These are phyloP conservation scores for Solanum hybrid DNA, from an alignment of 305 asterid genomes.

Conservation along the genomic window DNA sequence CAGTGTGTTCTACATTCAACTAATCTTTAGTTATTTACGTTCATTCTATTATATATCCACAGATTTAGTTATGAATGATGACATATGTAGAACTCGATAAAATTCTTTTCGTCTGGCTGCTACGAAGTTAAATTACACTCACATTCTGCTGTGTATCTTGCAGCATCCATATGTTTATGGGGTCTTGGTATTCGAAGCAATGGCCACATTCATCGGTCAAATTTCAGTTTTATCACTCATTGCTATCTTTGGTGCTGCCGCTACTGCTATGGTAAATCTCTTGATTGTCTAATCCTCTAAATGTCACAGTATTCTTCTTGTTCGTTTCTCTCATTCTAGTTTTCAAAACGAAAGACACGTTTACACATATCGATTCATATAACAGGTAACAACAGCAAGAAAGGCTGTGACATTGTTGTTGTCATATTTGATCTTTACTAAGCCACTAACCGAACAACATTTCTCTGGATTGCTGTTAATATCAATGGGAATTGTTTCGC, in stretches of 20 bases:
- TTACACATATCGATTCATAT: background rate
- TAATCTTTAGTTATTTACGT: background rate
- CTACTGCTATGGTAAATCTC: slow-evolving; percentile 75
- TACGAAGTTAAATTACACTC: background rate
- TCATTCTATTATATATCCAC: background rate
- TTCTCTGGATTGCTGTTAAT: slow-evolving; percentile 55
- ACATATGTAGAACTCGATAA: background rate
- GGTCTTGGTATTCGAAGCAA: slow-evolving; percentile 79
- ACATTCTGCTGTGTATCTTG: slow-evolving; percentile 5
- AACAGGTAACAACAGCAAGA: slow-evolving; percentile 88
- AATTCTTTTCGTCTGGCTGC: background rate
- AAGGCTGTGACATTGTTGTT: slow-evolving; percentile 79
- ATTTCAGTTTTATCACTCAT: slow-evolving; percentile 84
- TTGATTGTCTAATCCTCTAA: background rate
- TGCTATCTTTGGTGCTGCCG: slow-evolving; percentile 91
- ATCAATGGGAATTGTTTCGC: slow-evolving; percentile 36
- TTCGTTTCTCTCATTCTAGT: background rate
- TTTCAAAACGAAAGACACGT: background rate
- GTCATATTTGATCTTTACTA: slow-evolving; percentile 55
- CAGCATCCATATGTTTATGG: slow-evolving; percentile 91
- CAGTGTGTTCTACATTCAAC: background rate
- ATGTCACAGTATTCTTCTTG: background rate
- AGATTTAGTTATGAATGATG: background rate
- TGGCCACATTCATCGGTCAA: slow-evolving; percentile 92
- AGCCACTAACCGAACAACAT: slow-evolving; percentile 36